Evolutionary conservation across 352 stramenopile genomes (phyloP).

Genomic region (Phytophthora europaea): DNA sequence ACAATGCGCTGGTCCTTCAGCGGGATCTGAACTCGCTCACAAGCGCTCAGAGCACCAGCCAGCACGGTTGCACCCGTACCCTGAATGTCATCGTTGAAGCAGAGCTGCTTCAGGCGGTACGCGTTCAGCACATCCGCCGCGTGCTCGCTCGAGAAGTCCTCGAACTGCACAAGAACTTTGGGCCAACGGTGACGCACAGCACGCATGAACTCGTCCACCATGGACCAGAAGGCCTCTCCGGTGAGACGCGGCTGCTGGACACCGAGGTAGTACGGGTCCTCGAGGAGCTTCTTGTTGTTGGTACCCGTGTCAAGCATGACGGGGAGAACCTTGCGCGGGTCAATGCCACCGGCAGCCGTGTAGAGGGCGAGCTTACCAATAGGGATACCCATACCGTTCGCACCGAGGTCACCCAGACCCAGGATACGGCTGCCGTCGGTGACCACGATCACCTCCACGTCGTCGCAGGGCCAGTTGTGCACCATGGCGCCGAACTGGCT

Average conservation of each 20-base stretch:
- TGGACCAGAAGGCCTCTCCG: conserved; percentile 93
- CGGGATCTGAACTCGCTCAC: conserved; percentile 67
- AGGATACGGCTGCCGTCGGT: conserved; percentile 98
- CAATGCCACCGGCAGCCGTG: conserved; percentile 95
- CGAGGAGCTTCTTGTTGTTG: conserved; percentile 95
- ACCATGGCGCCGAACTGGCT: conserved; percentile 94
- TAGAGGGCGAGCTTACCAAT: conserved; percentile 98
- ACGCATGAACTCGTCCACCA: conserved; percentile 96
- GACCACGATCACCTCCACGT: conserved; percentile 97
- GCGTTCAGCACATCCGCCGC: conserved; percentile 93
- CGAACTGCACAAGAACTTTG: conserved; percentile 96
- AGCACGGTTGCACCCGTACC: conserved; percentile 96
- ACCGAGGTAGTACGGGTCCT: conserved; percentile 95
- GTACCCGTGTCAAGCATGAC: conserved; percentile 97
- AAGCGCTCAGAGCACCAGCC: conserved; percentile 86
- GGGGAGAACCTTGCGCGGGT: conserved; percentile 94
- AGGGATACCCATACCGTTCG: conserved; percentile 98
- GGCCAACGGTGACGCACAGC: conserved; percentile 91
- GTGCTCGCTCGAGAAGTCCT: conserved; percentile 95
- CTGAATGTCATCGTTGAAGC: conserved; percentile 99
- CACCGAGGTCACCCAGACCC: conserved; percentile 96
- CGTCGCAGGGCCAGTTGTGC: conserved; percentile 97
- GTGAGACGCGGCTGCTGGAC: conserved; percentile 91
- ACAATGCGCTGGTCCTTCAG: conserved; percentile 96
- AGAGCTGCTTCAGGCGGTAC: conserved; percentile 94